These are phyloP conservation scores for Pterulicium gracile DNA, from an alignment of 1,284 basidiomycete genomes.

Conservation along the genomic window DNA sequence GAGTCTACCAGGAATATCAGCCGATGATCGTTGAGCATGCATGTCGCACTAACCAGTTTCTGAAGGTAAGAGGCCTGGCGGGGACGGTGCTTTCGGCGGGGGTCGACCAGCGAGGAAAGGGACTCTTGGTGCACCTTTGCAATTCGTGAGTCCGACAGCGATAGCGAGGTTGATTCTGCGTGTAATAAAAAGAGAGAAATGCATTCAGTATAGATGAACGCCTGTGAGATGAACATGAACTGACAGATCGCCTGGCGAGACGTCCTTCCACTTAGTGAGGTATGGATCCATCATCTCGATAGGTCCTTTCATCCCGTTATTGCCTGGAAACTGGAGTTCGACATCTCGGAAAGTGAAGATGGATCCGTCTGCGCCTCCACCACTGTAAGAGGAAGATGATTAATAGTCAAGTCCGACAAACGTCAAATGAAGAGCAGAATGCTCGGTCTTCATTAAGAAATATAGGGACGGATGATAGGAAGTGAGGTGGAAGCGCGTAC, in stretches of 20 bases:
- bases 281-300: not conserved
- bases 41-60: conserved; percentile 9
- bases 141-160: conserved; percentile 18
- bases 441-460: not conserved
- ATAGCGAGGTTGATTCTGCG: conserved; percentile 18
- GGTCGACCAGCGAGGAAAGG: conserved; percentile 18
- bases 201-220: not conserved
- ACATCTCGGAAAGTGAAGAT: conserved; percentile 1
- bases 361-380: conserved; percentile 1
- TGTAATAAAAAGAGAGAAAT: not conserved
- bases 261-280: conserved; percentile 1
- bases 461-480: not conserved
- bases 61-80: too few species aligned
- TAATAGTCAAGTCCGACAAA: too few species aligned
- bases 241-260: conserved; percentile 2
- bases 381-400: too few species aligned
- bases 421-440: not conserved
- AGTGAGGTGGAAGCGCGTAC: not conserved
- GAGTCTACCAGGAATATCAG: conserved; percentile 11
- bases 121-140: conserved; percentile 17
- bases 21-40: conserved; percentile 12
- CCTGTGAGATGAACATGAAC: too few species aligned
- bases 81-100: too few species aligned
- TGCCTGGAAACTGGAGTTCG: conserved; percentile 1
- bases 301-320: not conserved